Evolutionary conservation across 768 basidiomycete genomes (phyloP).

Genomic region (Termitomyces sp.): DNA sequence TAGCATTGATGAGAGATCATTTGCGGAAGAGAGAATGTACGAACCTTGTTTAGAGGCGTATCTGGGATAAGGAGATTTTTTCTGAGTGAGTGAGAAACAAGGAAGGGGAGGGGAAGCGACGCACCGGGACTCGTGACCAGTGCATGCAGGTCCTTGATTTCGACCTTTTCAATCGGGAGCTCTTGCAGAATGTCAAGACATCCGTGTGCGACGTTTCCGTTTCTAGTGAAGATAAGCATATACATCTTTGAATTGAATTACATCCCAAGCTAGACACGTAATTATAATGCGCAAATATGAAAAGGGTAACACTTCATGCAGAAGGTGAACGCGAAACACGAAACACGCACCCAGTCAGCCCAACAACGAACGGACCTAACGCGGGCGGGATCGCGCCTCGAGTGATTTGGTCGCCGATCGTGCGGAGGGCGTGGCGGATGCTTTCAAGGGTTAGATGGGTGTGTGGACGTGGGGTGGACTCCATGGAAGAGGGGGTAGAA

Average conservation of each 20-base stretch:
- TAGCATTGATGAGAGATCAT: background rate
- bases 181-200: slow-evolving; percentile 66
- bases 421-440: slow-evolving; percentile 46
- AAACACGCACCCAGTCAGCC: slow-evolving; percentile 67
- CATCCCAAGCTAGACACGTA: too few species aligned
- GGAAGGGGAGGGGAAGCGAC: background rate
- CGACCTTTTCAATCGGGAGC: slow-evolving; percentile 58
- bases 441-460: slow-evolving; percentile 53
- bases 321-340: background rate
- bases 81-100: slow-evolving; percentile 5
- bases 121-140: slow-evolving; percentile 37
- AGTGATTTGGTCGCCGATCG: slow-evolving; percentile 51
- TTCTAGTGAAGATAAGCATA: slow-evolving; percentile 30
- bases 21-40: background rate
- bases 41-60: slow-evolving; percentile 53
- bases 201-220: slow-evolving; percentile 79
- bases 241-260: too few species aligned
- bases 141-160: slow-evolving; percentile 47
- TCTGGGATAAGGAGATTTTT: slow-evolving; percentile 25
- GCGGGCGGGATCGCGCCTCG: slow-evolving; percentile 52
- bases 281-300: too few species aligned
- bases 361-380: slow-evolving; percentile 75
- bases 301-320: too few species aligned
- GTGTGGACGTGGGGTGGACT: slow-evolving; percentile 77
- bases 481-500: too few species aligned